Conservation (phyloP, 73 alveolate genomes). For the Stentor roeselii region DNA sequence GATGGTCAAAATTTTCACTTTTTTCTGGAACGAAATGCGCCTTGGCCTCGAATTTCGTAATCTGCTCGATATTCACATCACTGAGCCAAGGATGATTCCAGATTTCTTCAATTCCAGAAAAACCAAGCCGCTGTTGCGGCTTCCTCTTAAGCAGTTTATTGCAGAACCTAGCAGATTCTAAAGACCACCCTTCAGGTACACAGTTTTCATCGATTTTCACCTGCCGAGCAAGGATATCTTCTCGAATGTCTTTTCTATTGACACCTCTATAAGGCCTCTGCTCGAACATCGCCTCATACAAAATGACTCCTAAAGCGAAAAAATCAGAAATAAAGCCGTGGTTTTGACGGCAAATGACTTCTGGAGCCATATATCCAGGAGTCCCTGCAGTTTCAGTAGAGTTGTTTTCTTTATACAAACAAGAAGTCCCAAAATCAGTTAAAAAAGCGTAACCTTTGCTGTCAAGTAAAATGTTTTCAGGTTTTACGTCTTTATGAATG, state of each 20-base stretch:
- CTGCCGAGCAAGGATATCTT: constrained; percentile 31
- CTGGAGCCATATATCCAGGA: constrained; percentile 17
- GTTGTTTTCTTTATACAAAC: no score
- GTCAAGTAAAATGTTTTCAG: no score
- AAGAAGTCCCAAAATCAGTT: no score
- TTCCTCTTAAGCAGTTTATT: constrained; percentile 49
- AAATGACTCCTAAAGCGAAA: not conserved
- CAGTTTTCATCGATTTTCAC: constrained; percentile 66
- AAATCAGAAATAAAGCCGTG: not conserved
- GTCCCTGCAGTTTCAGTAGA: no score
- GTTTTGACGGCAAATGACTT: not conserved
- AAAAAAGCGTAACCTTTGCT: no score
- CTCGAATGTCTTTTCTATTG: not conserved
- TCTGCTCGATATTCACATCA: constrained; percentile 77
- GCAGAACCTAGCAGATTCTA: constrained; percentile 90
- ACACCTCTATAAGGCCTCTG: not conserved
- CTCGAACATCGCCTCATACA: not conserved
- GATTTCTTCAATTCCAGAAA: constrained; percentile 86
- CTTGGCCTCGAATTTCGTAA: constrained; percentile 61
- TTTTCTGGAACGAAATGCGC: constrained; percentile 75
- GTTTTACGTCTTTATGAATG: no score
- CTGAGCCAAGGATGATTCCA: constrained; percentile 91
- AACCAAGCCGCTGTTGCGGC: constrained; percentile 81
- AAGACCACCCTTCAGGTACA: constrained; percentile 90
- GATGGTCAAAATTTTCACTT: not conserved